Evolutionary conservation across 805 yeast species (phyloP).

Genomic region (Wickerhamiella allomyrinae): DNA sequence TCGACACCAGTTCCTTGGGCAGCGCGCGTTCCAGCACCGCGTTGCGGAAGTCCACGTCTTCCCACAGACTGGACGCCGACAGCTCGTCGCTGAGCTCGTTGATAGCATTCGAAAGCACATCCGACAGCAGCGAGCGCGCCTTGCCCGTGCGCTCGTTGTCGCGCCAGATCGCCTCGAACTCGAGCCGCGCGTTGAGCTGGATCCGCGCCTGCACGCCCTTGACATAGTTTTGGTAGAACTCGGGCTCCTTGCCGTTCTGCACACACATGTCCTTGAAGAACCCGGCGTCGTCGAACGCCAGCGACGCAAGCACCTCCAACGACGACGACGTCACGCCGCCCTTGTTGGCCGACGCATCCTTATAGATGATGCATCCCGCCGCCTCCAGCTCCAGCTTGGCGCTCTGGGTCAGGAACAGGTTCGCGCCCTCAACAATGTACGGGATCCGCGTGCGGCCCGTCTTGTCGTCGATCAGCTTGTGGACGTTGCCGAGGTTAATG

Average conservation of each 20-base stretch:
- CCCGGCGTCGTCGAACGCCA: constrained; percentile 73
- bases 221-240: constrained; percentile 72
- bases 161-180: constrained; percentile 78
- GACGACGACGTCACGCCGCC: constrained; percentile 99
- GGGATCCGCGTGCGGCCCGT: constrained; percentile 61
- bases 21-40: constrained; percentile 62
- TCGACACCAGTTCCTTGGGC: constrained; percentile 54
- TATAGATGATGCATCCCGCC: constrained; percentile 77
- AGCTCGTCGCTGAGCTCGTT: constrained; percentile 78
- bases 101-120: constrained; percentile 66
- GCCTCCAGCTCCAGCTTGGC: constrained; percentile 77
- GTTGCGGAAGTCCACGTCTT: constrained; percentile 62
- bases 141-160: constrained; percentile 50
- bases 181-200: constrained; percentile 63
- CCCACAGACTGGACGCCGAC: constrained; percentile 70
- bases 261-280: constrained; percentile 72
- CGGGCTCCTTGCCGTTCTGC: constrained; percentile 40
- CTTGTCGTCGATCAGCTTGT: constrained; percentile 56
- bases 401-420: constrained; percentile 83
- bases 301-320: constrained; percentile 85
- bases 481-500: constrained; percentile 72
- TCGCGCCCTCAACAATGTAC: constrained; percentile 94
- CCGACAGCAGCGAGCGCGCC: constrained; percentile 54
- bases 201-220: constrained; percentile 65
- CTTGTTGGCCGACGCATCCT: constrained; percentile 94